These are phyloP conservation scores for Posidonia oceanica DNA, from an alignment of 116 monocot species.

Conservation along the genomic window DNA sequence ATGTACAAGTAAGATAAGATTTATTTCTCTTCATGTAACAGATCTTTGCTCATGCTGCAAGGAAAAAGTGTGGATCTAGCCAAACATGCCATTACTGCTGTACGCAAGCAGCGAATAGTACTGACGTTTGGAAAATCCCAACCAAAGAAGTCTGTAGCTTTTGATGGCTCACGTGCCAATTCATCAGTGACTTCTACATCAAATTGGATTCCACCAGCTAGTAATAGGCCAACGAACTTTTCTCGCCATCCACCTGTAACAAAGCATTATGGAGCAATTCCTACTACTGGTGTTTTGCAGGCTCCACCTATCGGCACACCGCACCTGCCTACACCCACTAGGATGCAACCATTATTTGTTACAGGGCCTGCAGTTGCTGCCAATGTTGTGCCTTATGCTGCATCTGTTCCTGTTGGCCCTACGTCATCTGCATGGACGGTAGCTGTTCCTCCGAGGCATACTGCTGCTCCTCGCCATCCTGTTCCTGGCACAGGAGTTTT, in stretches of 20 bases:
- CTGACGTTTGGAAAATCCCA: constrained; percentile 67
- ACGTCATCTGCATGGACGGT: constrained; percentile 24
- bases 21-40: constrained; percentile 11
- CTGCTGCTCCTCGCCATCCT: constrained; percentile 27
- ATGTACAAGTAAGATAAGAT: not conserved
- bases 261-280: constrained; percentile 35
- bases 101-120: constrained; percentile 42
- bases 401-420: constrained; percentile 18
- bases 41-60: constrained; percentile 62
- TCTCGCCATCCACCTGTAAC: constrained; percentile 20
- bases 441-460: constrained; percentile 22
- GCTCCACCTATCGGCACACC: constrained; percentile 15
- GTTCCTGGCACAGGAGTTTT: constrained; percentile 79
- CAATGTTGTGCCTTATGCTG: constrained; percentile 22
- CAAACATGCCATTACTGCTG: constrained; percentile 56
- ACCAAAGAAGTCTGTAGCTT: constrained; percentile 20
- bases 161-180: constrained; percentile 13
- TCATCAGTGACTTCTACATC: constrained; percentile 12
- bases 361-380: constrained; percentile 25
- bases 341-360: constrained; percentile 38
- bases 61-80: constrained; percentile 53
- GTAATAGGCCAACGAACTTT: constrained; percentile 14
- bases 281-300: constrained; percentile 35
- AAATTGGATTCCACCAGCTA: constrained; percentile 20
- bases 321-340: constrained; percentile 28